Evolutionary conservation across 139 green algal species (phyloP), one percentile per base, ranked within the genome.

Genomic region (Bryopsis sp.): DNA sequence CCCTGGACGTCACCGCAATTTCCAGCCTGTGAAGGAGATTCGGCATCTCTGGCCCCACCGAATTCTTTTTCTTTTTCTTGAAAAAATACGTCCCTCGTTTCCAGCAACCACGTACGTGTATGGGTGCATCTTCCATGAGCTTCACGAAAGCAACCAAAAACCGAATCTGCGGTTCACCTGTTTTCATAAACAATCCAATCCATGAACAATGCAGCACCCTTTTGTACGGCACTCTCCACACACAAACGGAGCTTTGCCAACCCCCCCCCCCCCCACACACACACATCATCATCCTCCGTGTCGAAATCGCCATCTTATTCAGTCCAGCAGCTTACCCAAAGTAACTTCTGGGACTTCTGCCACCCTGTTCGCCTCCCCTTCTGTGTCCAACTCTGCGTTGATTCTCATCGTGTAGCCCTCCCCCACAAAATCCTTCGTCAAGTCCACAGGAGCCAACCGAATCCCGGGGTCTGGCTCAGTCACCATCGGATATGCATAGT

Each of bases 41-140:
- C 11, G 62, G 34, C 6, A 69, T 7, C 33, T 50, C 38, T 32
- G 62, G 62, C 26, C 31, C 43, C 26, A 54, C 43, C 26, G 26
- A 50, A 32, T 58, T 50, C 22, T 50, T 58, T 69, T 19, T 32
- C 22, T 54, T 54, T 57, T 69, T 69, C 26, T 57, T 54, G 8
- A 69, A 7, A 29, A 58, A 69, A 36, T 58, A 69, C 6, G 62
- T 69, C 5, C 62, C 62, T 54, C n/a, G 26, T n/a, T 69, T 69
- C 62, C 62, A 69, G 39, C 38, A 50, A 31, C 62, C 62, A 33
- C 62, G 35, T 33, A 69, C 29, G 5, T 24, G 19, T 3, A 57
- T 32, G 5, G 62, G 62, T 39, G 62, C 38, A 35, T 19, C 24
- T 57, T 69, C 62, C 62, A 69, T 69, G 3, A 50, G 54, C 39